phyloP scores from a whole-genome alignment of 257 asterid species.

The Ocimum tenuiflorum region DNA sequence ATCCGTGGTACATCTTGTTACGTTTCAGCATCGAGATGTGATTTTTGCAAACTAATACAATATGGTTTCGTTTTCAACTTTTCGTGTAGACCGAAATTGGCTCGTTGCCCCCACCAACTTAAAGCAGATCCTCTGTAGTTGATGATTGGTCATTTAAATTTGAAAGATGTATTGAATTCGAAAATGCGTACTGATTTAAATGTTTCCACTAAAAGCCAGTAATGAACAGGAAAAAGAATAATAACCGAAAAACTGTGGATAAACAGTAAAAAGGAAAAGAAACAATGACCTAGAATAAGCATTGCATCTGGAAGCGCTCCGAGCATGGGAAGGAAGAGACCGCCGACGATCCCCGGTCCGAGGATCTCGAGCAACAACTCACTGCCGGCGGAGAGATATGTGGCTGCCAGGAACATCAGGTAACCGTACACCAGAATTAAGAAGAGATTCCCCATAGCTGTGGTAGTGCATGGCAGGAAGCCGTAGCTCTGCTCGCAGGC shows the following conservation, averaged over 20 bases:
- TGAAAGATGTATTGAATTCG: background rate
- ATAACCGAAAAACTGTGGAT: background rate
- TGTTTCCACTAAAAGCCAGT: background rate
- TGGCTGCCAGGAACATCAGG: conserved; percentile 76
- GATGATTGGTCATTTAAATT: background rate
- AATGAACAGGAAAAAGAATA: background rate
- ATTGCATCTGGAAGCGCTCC: conserved; percentile 98
- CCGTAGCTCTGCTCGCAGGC: conserved; percentile 82
- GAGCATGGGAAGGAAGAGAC: conserved; percentile 72
- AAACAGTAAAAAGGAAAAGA: background rate
- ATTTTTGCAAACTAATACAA: background rate
- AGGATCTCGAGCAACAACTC: conserved; percentile 84
- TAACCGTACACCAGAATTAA: conserved; percentile 68
- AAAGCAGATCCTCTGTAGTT: background rate
- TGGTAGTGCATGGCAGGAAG: conserved; percentile 75
- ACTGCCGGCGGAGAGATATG: conserved; percentile 70
- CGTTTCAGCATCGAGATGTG: background rate
- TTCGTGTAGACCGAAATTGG: background rate
- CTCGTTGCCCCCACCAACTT: background rate
- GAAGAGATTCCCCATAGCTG: conserved; percentile 60
- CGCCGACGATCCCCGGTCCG: conserved; percentile 88
- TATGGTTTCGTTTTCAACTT: background rate
- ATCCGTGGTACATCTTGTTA: background rate
- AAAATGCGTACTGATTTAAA: background rate
- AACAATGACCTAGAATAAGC: conserved; percentile 67